Evolutionary conservation across 208 protist genomes (phyloP), one percentile per base, ranked within the genome.

Genomic region (Trypanosoma scelopori): DNA sequence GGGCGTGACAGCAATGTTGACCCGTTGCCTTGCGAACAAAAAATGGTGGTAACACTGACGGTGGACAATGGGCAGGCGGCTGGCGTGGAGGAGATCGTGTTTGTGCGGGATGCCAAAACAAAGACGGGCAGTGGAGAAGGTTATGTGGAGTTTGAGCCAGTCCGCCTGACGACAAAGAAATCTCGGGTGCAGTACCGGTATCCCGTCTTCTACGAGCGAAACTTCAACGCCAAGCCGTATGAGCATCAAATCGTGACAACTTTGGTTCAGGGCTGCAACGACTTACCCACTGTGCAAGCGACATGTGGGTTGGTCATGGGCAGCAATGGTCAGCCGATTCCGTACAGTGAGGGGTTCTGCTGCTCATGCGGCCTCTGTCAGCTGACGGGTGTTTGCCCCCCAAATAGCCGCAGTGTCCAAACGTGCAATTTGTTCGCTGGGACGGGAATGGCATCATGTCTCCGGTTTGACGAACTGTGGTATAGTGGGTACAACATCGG

Each of bases 161-260:
- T 96, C 12, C 52, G 58, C n/a, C 49, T 96, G 51, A 85, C 82
- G 23, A 76, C 69, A 27, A 87, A 71, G 49, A 84, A 87, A 43
- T 85, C 76, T 51, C 61, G 53, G 9, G 87, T 93, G 25, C 73
- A 76, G 23, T 91, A 92, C 76, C 78, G 76, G 59, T 93, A 96
- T 68, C 91, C 91, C 5, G 18, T 96, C 22, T 89, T 82, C 63
- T 96, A 94, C 71, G 70, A 76, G 37, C 78, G 81, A 46, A 83
- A 90, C 76, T 96, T 85, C 68, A 96, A 96, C 64, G 79, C 85
- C 2, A 79, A 96, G 64, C 87, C 91, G 3, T 91, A 85, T 63
- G 91, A 96, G 65, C 60, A 80, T 39, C 69, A 74, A 7, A 78
- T 93, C 47, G 56, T 53, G 27, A 79, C 78, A 22, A 69, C 37